Base-by-base conservation (phyloP, 495 filamentous ascomycete species). In the Xeromyces bisporus region DNA sequence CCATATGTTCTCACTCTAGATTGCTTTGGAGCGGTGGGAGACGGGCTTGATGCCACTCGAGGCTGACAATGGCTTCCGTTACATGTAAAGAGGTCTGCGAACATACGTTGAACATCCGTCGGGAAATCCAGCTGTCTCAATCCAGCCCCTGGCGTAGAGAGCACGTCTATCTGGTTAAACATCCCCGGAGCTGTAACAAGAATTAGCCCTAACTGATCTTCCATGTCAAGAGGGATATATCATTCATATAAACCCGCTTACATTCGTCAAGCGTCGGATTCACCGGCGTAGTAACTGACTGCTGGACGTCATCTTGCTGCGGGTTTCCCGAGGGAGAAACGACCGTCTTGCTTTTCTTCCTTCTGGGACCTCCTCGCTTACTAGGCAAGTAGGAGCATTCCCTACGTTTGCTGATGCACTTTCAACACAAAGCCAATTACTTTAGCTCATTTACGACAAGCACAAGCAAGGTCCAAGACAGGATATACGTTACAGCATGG, bases 351-450 rank as follows among this genome's bases (percentile, higher is more conserved):
- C 46, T 42, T 43, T 56, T 61, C 46, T 57, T 61, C 30, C 56
- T 64, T 26, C 68, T 57, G 27, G 67, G 62, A 8, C 68, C 67
- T 34, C 68, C 68, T 36, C 68, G 56, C 35, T 67, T 65, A 51
- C 68, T 71, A 12, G 66, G 66, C 18, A 67, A 46, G 45, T 71
- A 73, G 6, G 62, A 58, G 39, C 68, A 73, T 31, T 57, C 54
- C 40, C 54, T 60, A 33, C 56, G 51, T 48, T 67, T 71, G 39
- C 46, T 55, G 20, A 56, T 42, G 49, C 68, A 73, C 67, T 73
- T 14, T 6, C 6, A 5, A 27, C 23, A 11, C 26, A 39, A 20
- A 24, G 23, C 8, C n/a, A 27, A 15, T 29, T 13, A 12, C 26
- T 12, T 27, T n/a, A n/a, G n/a, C n/a, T n/a, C n/a, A n/a, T 18